These are phyloP conservation scores for Areca catechu DNA, from an alignment of 176 grass and related monocot genomes.

Conservation along the genomic window DNA sequence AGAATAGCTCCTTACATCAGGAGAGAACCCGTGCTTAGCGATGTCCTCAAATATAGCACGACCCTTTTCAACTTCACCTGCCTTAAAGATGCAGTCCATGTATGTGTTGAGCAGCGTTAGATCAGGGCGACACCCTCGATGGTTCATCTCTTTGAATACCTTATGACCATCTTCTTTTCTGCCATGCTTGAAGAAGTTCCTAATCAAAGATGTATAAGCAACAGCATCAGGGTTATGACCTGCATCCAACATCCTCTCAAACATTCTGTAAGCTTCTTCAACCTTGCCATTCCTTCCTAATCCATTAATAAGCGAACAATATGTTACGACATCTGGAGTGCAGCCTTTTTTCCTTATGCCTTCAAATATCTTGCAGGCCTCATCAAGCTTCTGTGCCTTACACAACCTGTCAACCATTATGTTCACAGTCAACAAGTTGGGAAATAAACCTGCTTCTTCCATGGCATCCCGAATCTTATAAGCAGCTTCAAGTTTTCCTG, in stretches of 20 bases:
- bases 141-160: conserved; percentile 87
- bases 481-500: conserved; percentile 52
- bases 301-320: conserved; percentile 83
- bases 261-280: conserved; percentile 82
- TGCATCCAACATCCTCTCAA: conserved; percentile 77
- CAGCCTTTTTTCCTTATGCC: conserved; percentile 54
- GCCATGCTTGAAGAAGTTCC: conserved; percentile 74
- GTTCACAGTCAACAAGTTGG: conserved; percentile 72
- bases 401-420: conserved; percentile 98
- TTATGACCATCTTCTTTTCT: conserved; percentile 99
- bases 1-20: conserved; percentile 75
- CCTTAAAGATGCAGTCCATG: conserved; percentile 94
- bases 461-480: conserved; percentile 68
- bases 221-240: conserved; percentile 65
- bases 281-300: conserved; percentile 75
- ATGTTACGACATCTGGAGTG: conserved; percentile 64
- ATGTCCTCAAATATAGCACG: conserved; percentile 71
- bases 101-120: conserved; percentile 85
- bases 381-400: conserved; percentile 61
- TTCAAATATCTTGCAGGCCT: conserved; percentile 74
- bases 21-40: conserved; percentile 44
- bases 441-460: conserved; percentile 65
- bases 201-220: conserved; percentile 76
- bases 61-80: conserved; percentile 63
- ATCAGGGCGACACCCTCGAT: conserved; percentile 60